phyloP scores from a whole-genome alignment of 345 rosid genomes.

The Melaleuca alternifolia region DNA sequence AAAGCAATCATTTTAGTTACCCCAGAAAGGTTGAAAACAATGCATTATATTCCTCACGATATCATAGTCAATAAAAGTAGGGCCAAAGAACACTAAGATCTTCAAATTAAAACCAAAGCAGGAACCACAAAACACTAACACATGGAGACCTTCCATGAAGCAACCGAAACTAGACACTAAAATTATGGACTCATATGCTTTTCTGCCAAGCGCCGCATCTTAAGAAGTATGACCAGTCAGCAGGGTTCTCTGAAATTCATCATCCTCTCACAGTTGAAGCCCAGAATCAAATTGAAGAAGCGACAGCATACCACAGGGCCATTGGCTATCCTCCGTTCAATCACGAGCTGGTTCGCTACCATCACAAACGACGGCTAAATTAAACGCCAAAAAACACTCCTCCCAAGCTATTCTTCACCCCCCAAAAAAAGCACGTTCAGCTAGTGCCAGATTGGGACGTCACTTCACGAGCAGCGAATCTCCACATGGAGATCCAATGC shows the following conservation, averaged over 20 bases:
- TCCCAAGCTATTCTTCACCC: background rate
- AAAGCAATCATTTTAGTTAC: background rate
- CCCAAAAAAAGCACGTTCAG: background rate
- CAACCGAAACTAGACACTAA: background rate
- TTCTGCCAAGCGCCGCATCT: background rate
- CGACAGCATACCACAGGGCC: background rate
- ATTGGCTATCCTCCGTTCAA: background rate
- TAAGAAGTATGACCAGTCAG: background rate
- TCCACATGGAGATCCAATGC: background rate
- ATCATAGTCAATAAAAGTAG: background rate
- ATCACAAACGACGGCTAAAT: background rate
- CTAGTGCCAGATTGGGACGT: background rate
- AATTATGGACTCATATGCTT: background rate
- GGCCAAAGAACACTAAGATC: background rate
- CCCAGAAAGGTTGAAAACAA: background rate
- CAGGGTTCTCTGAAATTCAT: background rate
- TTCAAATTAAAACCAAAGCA: background rate
- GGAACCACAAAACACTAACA: background rate
- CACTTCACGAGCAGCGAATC: no score
- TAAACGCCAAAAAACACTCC: background rate
- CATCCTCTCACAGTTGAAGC: background rate
- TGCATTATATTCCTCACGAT: background rate
- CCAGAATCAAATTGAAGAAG: background rate
- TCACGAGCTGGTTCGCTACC: background rate
- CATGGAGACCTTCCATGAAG: background rate